Conservation (phyloP, 176 grass and related monocot species). For the Ensete ventricosum region DNA sequence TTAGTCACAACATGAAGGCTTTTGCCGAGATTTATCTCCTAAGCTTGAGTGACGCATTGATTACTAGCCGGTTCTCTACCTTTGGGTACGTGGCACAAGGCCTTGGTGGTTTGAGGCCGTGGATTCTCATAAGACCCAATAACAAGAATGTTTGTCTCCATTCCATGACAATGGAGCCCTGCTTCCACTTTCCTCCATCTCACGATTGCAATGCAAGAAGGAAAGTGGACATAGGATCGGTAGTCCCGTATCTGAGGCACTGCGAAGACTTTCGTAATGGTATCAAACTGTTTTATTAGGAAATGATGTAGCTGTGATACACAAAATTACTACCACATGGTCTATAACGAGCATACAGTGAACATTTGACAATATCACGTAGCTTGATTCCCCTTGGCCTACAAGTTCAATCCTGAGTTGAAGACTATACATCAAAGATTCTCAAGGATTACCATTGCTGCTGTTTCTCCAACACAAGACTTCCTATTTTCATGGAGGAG, state of each 20-base stretch:
- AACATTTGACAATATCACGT: neutral
- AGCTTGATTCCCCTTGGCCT: neutral
- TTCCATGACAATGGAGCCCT: constrained; percentile 49
- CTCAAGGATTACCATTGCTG: too few relatives aligned
- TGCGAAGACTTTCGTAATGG: constrained; percentile 32
- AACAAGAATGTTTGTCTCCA: constrained; percentile 4
- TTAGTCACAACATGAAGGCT: constrained; percentile 22
- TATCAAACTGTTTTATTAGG: constrained; percentile 34
- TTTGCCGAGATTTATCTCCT: constrained; percentile 20
- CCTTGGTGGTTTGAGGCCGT: constrained; percentile 33
- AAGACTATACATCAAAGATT: too few relatives aligned
- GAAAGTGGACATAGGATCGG: constrained; percentile 4
- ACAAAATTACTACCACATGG: neutral
- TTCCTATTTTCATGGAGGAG: too few relatives aligned
- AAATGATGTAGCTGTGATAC: neutral
- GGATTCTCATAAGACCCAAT: constrained; percentile 23
- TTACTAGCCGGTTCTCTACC: constrained; percentile 25
- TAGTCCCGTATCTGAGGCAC: constrained; percentile 29
- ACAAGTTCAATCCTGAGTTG: too few relatives aligned
- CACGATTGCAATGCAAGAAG: constrained; percentile 21
- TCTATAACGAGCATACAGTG: neutral
- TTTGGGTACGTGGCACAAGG: constrained; percentile 39
- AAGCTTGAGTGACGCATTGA: constrained; percentile 4
- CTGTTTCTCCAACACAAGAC: too few relatives aligned
- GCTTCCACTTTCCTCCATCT: constrained; percentile 25